phyloP scores from a whole-genome alignment of 2,329 filamentous ascomycete species.

The Fusarium beomiforme region DNA sequence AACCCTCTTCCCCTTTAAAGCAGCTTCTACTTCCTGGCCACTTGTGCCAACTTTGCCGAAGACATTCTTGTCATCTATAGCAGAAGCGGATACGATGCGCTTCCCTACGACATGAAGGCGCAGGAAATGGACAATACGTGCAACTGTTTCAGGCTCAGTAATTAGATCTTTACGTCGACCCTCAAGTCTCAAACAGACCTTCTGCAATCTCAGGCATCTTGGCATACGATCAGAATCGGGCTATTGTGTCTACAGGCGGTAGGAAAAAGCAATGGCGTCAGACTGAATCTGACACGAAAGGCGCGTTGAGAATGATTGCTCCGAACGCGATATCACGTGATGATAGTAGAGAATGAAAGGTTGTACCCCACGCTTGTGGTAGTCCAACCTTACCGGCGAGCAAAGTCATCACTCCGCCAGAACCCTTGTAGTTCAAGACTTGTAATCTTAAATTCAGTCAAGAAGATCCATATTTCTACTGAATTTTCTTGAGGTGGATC shows the following conservation, averaged over 20 bases:
- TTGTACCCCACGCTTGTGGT: neutral
- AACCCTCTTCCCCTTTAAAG: conserved; percentile 77
- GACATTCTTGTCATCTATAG: conserved; percentile 82
- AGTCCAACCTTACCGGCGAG: too few species aligned
- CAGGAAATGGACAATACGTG: conserved; percentile 87
- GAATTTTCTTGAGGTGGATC: conserved; percentile 24
- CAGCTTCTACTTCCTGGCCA: conserved; percentile 76
- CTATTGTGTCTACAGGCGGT: neutral
- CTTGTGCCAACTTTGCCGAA: conserved; percentile 92
- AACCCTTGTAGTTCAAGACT: neutral
- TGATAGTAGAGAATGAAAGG: neutral
- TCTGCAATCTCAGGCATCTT: conserved; percentile 73
- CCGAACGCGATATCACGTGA: conserved; percentile 42
- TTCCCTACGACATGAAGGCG: conserved; percentile 86
- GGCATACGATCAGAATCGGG: neutral
- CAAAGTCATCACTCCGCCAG: neutral
- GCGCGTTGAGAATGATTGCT: conserved; percentile 8
- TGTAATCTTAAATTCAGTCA: neutral
- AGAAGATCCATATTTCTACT: conserved; percentile 23
- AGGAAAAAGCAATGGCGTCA: conserved; percentile 12
- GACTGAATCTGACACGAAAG: conserved; percentile 1
- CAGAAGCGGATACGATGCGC: conserved; percentile 74
- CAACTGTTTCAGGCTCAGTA: conserved; percentile 62
- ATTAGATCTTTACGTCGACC: neutral
- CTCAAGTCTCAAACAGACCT: conserved; percentile 50